These are phyloP conservation scores for Xanthoparmelia taractica DNA, from an alignment of 495 filamentous ascomycete species.

Conservation along the genomic window DNA sequence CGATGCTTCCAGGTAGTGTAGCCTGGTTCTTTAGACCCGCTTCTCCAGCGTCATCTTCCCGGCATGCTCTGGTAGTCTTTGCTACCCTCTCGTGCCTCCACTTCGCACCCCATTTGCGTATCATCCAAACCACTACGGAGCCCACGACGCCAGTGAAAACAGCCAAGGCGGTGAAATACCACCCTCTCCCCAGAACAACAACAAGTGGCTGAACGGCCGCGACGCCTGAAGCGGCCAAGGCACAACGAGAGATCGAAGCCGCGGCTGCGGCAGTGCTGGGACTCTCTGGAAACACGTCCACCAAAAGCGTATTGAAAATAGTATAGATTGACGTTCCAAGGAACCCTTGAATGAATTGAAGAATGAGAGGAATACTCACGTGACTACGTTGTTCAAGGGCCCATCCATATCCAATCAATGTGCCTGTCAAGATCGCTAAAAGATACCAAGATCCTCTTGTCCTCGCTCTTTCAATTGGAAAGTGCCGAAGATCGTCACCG, in stretches of 20 bases:
- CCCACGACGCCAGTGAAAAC: constrained; percentile 6
- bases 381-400: constrained; percentile 40
- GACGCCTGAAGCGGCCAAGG: constrained; percentile 29
- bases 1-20: not conserved
- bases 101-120: constrained; percentile 10
- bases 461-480: constrained; percentile 58
- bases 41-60: not conserved
- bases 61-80: not conserved
- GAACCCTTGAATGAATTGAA: constrained; percentile 42
- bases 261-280: constrained; percentile 34
- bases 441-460: constrained; percentile 28
- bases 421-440: constrained; percentile 21
- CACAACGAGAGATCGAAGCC: constrained; percentile 31
- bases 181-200: constrained; percentile 29
- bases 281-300: constrained; percentile 30
- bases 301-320: constrained; percentile 28
- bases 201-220: constrained; percentile 31
- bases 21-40: not conserved
- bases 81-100: constrained; percentile 16
- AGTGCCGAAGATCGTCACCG: constrained; percentile 46
- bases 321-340: constrained; percentile 14
- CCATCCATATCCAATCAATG: constrained; percentile 52
- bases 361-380: constrained; percentile 44
- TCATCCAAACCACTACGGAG: not conserved
- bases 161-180: constrained; percentile 32